These are phyloP conservation scores for Globisporangium mamillatum DNA, from an alignment of 352 stramenopile genomes.

Conservation along the genomic window DNA sequence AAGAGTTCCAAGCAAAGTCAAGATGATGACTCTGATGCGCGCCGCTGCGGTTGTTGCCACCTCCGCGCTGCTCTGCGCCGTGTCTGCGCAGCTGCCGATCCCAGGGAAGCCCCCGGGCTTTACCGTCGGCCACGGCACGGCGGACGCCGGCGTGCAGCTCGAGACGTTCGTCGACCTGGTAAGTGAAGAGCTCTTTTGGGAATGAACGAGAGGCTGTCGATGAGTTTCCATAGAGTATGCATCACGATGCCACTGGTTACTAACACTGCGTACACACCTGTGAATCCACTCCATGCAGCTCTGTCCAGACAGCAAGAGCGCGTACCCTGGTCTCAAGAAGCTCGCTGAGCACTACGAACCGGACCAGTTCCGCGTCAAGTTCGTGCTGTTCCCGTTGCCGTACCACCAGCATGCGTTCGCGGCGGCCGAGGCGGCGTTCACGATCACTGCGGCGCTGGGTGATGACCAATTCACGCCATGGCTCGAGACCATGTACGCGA, in stretches of 20 bases:
- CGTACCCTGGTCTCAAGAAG: constrained; percentile 65
- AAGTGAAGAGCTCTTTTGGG: background rate
- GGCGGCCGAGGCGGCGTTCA: constrained; percentile 57
- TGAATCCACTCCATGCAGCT: constrained; percentile 30
- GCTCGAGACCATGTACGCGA: constrained; percentile 77
- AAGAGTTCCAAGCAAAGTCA: background rate
- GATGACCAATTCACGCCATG: constrained; percentile 58
- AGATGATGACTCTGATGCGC: constrained; percentile 24
- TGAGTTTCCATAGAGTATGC: background rate
- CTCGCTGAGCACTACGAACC: constrained; percentile 50
- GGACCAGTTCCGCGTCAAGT: constrained; percentile 59
- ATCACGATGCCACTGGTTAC: background rate
- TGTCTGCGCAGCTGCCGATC: constrained; percentile 53
- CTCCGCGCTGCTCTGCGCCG: constrained; percentile 12
- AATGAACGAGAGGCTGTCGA: background rate
- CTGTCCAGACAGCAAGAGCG: constrained; percentile 69
- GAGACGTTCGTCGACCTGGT: constrained; percentile 85
- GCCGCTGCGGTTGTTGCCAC: constrained; percentile 14
- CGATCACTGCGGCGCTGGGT: constrained; percentile 57
- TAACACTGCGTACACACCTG: background rate
- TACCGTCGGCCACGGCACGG: constrained; percentile 44
- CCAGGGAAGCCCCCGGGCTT: constrained; percentile 62
- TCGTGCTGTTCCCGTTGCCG: constrained; percentile 75
- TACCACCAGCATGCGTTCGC: constrained; percentile 79
- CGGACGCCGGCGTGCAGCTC: constrained; percentile 66